Evolutionary conservation across 2,329 filamentous ascomycete species (phyloP), one percentile per base, ranked within the genome.

Genomic region (Anthostomella pinea): DNA sequence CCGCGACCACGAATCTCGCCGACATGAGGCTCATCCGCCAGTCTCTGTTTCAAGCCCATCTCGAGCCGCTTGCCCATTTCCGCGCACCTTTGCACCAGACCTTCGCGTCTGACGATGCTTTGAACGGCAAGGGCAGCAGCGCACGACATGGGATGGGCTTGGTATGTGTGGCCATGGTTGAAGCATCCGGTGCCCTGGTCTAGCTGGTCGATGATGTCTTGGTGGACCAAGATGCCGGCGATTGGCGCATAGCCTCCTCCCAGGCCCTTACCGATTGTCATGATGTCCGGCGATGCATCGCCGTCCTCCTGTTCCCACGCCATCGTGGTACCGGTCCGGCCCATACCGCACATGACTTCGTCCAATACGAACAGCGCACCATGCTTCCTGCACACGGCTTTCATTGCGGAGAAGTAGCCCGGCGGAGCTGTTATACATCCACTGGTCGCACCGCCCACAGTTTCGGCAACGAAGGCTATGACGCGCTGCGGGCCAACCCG

Each of bases 311-410:
- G 62, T 45, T 77, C 64, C 70, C 69, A 78, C 5, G 72, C 69
- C 62, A 79, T 66, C 47, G 80, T 51, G 31, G 58, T 67, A 1
- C 72, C 73, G 2, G 64, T 66, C 4, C 73, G 63, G 16, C 74
- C 74, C 59, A 70, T 67, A 3, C 74, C 74, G 38, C 68, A 74
- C 77, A 83, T 81, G 37, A 83, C 19, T 65, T 68, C 83, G 53
- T 87, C 83, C 5, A 86, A 60, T 29, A 87, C 79, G 25, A 87
- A 66, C 0, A 87, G 69, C 0, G 79, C 77, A 1, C 80, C 81
- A 51, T 87, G 68, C 39, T 74, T 74, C 35, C 81, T 69, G 55
- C 82, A 86, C 8, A 87, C 67, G 4, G 67, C 62, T 54, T 74
- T 73, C 66, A 86, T 77, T 10, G 79, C 81, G 36, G 66, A 57